Evolutionary conservation across 179 eudicot species (phyloP).

Genomic region (Corrigiola litoralis): DNA sequence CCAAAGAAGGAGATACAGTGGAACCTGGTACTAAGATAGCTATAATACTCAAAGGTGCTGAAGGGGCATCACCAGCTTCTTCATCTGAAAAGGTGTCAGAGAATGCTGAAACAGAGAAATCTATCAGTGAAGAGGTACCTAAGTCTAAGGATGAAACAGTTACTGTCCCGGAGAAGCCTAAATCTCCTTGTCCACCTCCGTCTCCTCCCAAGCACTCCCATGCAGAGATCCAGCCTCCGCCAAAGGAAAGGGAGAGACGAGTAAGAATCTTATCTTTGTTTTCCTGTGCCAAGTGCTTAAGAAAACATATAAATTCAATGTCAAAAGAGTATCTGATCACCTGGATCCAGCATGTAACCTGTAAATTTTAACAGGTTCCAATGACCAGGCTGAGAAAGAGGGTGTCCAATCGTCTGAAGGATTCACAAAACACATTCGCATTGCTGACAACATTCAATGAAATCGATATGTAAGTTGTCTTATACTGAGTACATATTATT

Average conservation of each 20-base stretch:
- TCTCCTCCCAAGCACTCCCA: slow-evolving; percentile 62
- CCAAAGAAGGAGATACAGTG: slow-evolving; percentile 94
- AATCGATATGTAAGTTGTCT: slow-evolving; percentile 86
- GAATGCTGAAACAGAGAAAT: too few species aligned
- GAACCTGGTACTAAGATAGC: slow-evolving; percentile 93
- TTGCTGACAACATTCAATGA: slow-evolving; percentile 92
- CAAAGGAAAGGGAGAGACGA: slow-evolving; percentile 95
- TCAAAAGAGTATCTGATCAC: too few species aligned
- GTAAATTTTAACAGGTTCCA: slow-evolving; percentile 65
- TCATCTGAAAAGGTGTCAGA: too few species aligned
- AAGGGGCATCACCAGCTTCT: slow-evolving; percentile 70
- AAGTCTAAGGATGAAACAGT: slow-evolving; percentile 19
- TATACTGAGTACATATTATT: too few species aligned
- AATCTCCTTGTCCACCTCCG: slow-evolving; percentile 43
- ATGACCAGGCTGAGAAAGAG: slow-evolving; percentile 97
- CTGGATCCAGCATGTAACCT: too few species aligned
- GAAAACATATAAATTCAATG: too few species aligned
- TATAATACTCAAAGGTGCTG: slow-evolving; percentile 65
- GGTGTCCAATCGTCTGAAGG: slow-evolving; percentile 90
- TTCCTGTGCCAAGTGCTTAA: too few species aligned
- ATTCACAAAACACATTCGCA: slow-evolving; percentile 96
- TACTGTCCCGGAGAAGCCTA: slow-evolving; percentile 45
- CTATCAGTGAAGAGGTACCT: slow-evolving; percentile 29
- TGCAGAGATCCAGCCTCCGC: slow-evolving; percentile 86
- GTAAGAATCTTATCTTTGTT: slow-evolving; percentile 33